These are phyloP conservation scores for Aquanectria penicillioides DNA, from an alignment of 2,329 filamentous ascomycete species.

Conservation along the genomic window DNA sequence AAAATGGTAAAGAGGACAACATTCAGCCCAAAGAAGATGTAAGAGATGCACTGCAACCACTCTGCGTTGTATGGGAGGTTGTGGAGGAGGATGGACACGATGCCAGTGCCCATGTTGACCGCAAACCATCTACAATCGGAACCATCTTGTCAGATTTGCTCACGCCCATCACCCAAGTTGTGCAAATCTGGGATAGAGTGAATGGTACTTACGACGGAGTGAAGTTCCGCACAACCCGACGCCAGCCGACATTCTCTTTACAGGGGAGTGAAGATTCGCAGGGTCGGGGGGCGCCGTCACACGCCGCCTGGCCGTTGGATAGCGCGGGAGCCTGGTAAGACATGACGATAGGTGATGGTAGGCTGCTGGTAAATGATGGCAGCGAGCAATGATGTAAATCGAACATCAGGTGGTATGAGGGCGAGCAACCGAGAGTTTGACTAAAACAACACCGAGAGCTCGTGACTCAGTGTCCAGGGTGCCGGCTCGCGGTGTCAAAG, in stretches of 20 bases:
- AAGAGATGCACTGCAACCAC: constrained; percentile 69
- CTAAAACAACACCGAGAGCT: too few species aligned
- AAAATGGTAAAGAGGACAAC: constrained; percentile 66
- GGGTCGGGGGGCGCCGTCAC: constrained; percentile 22
- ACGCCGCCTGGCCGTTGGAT: constrained; percentile 18
- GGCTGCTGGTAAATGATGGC: constrained; percentile 3
- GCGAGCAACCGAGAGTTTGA: too few species aligned
- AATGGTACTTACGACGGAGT: constrained; percentile 59
- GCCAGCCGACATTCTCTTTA: constrained; percentile 52
- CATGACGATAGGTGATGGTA: constrained; percentile 22
- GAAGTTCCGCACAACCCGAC: constrained; percentile 61
- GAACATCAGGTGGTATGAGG: constrained; percentile 27
- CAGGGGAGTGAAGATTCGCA: constrained; percentile 36
- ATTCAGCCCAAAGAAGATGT: constrained; percentile 70
- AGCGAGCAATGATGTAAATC: constrained; percentile 14
- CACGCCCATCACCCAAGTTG: neutral
- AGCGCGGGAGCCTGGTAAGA: constrained; percentile 23
- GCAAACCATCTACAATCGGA: constrained; percentile 61
- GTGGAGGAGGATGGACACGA: constrained; percentile 71
- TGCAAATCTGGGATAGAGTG: too few species aligned
- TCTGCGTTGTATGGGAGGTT: constrained; percentile 68
- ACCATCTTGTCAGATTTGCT: constrained; percentile 11
- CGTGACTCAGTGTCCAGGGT: too few species aligned
- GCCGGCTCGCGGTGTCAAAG: too few species aligned
- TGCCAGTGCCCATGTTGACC: constrained; percentile 74